Evolutionary conservation across 257 asterid species (phyloP), one percentile per base, ranked within the genome.

Genomic region (Salvia miltiorrhiza): DNA sequence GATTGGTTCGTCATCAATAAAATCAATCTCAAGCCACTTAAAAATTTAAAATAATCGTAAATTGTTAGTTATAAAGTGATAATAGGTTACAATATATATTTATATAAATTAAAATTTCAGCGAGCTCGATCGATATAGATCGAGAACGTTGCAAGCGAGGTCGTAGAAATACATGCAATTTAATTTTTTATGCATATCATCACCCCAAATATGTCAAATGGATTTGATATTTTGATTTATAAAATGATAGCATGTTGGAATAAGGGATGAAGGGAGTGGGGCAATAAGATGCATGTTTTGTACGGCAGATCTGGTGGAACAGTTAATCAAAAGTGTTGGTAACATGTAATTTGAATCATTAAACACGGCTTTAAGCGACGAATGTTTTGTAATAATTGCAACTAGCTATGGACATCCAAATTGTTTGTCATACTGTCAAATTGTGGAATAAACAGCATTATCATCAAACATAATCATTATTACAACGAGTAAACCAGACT

Each of bases 381-480:
- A 76, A 59, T 63, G 74, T 61, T 71, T 48, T 10, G 16, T 65
- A 69, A 70, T 73, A 12, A 77, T 67, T 65, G 70, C 79, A 39
- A 65, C 30, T 69, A 54, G 50, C 35, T 74, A 50, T 63, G 48
- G 35, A 35, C 59, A 8, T 24, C 28, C 3, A 57, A 24, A 48
- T 9, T 44, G 57, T n/a, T 26, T 52, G 64, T 40, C 16, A 59
- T 50, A 58, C 23, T 44, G 73, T 73, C 76, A 59, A 23, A 56
- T 20, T 13, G 0, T 19, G 56, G 30, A 35, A 41, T 33, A 44
- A 35, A 4, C 65, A 69, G 41, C 40, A 59, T 72, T 17, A 59
- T 56, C 62, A 59, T 50, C 65, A 17, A 44, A 77, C 85, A 77
- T 61, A 75, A 81, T 81, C 50, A 81, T 81, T 71, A 23, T 76